Evolutionary conservation across 148 eudicot genomes (phyloP).

Genomic region (Nepenthes gracilis): DNA sequence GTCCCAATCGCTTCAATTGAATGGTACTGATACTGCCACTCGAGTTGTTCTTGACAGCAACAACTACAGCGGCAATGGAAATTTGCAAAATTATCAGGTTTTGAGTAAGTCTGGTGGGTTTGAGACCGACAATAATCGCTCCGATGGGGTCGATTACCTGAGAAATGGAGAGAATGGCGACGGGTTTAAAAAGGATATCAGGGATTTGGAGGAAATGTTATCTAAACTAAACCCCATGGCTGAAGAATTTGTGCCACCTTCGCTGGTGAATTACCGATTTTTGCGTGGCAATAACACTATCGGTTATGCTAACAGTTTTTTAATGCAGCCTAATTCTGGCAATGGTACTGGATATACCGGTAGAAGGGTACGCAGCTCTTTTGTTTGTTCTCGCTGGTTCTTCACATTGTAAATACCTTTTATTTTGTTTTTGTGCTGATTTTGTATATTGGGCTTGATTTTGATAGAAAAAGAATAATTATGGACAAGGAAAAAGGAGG

Average conservation of each 20-base stretch:
- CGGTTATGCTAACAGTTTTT: constrained; percentile 28
- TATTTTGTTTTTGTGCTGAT: neutral
- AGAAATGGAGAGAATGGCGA: constrained; percentile 19
- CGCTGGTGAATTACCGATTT: constrained; percentile 14
- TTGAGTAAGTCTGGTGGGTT: constrained; percentile 4
- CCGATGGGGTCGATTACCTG: constrained; percentile 3
- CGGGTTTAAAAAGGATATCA: constrained; percentile 53
- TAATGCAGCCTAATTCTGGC: constrained; percentile 24
- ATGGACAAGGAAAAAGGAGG: constrained; percentile 55
- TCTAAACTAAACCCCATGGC: constrained; percentile 84
- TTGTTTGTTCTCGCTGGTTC: neutral
- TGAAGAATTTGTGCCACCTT: constrained; percentile 64
- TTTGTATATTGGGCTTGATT: neutral
- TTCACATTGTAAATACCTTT: neutral
- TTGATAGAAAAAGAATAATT: constrained; percentile 41
- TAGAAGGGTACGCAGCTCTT: constrained; percentile 31
- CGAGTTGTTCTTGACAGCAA: constrained; percentile 1
- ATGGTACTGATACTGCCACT: neutral
- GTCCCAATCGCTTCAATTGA: constrained; percentile 1
- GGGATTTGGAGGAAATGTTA: constrained; percentile 63
- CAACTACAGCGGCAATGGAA: neutral
- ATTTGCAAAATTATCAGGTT: neutral
- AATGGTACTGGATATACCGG: constrained; percentile 28
- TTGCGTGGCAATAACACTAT: constrained; percentile 11
- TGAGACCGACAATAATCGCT: constrained; percentile 3